Evolutionary conservation across 1,139 yeast genomes (phyloP).

Genomic region (Candida pseudocylindracea): DNA sequence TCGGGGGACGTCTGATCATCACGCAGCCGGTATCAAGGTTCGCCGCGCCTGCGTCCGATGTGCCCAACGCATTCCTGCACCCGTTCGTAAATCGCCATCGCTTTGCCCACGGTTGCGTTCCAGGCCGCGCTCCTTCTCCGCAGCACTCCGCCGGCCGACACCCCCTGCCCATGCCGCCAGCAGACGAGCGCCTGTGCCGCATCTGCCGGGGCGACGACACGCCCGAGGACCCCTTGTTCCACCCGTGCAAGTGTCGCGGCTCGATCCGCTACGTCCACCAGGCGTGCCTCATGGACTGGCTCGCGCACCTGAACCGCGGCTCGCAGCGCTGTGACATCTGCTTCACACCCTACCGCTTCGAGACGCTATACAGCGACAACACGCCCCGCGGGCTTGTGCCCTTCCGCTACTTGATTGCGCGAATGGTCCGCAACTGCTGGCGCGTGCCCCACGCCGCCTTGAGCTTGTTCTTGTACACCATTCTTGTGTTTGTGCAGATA

Average conservation of each 20-base stretch:
- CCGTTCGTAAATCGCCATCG: not conserved
- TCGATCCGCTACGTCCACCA: conserved; percentile 87
- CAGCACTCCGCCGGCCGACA: no score
- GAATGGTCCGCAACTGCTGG: no score
- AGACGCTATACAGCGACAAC: conserved; percentile 43
- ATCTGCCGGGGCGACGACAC: conserved; percentile 91
- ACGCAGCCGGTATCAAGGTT: no score
- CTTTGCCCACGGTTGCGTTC: no score
- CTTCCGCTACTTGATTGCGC: no score
- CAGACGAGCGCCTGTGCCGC: conserved; percentile 36
- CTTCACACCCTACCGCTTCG: conserved; percentile 51
- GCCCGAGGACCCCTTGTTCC: conserved; percentile 53
- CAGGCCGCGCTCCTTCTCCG: no score
- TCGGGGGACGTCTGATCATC: conserved; percentile 45
- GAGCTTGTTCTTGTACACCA: no score
- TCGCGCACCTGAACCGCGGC: conserved; percentile 36
- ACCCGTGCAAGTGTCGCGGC: conserved; percentile 90
- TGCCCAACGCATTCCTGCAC: no score
- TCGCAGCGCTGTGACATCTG: conserved; percentile 74
- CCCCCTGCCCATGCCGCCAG: not conserved
- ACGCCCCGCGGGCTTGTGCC: conserved; percentile 23
- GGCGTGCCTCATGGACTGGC: conserved; percentile 81
- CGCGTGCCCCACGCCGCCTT: no score
- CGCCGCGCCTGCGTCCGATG: no score
- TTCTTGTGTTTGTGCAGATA: conserved; percentile 14